Evolutionary conservation across 2,329 filamentous ascomycete genomes (phyloP), one percentile per base, ranked within the genome.

Genomic region (Biscogniauxia sp.): DNA sequence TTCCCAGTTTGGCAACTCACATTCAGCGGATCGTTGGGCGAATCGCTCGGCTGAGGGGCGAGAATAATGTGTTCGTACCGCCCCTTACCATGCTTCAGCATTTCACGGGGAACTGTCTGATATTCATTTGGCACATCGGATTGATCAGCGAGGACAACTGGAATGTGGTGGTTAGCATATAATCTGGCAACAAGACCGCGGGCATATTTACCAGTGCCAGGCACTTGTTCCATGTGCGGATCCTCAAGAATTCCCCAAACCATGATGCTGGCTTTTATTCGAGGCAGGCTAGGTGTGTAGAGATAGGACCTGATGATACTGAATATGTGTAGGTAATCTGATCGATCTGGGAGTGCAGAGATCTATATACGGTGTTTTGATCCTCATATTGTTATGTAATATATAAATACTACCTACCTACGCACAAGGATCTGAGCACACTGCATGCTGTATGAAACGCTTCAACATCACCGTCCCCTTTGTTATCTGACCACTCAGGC

Each of bases 1-100:
- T 11, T 19, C 17, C 3, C 13, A 11, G 11, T 13, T 45, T 20
- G 32, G 49, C 11, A 8, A 69, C 77, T 62, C 58, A 78, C 78
- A 57, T 81, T 82, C 8, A 82, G 64, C 2, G 80, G 80, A 61
- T 82, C 80, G 59, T 82, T 82, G 0, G 79, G 80, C 52, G 76
- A 79, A 62, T 79, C 76, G 19, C 75, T 77, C 5, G 80, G 80
- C 66, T 82, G 80, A n/a, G 80, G 76, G 2, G 74, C 70, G 49
- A 78, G 68, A 19, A 78, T 75, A 20, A 77, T 69, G 59, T 76
- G 64, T 28, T 69, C 66, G 61, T 71, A 67, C 9, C 69, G 69
- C 20, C 75, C 76, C 5, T 64, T 70, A 37, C 74, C 76, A 55
- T 76, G 76, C 56, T 77, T 77, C 4, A 78, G 76, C 1, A 77